phyloP scores from a whole-genome alignment of 129 eudicot species.

The Smallanthus sonchifolius region DNA sequence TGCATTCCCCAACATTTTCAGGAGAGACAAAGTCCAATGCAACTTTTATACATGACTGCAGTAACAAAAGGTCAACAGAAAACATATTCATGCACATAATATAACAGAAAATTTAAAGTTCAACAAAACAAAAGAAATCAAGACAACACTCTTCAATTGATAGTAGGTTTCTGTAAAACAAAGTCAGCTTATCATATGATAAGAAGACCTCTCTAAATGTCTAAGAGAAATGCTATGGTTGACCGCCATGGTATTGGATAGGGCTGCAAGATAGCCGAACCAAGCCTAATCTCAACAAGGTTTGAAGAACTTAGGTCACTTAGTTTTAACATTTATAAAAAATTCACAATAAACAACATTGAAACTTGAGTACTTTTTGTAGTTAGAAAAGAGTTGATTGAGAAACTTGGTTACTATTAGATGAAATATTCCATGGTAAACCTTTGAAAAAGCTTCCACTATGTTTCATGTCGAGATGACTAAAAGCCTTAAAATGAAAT shows the following conservation, averaged over 20 bases:
- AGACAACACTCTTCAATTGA: neutral
- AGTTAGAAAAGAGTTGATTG: no score
- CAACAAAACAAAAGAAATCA: neutral
- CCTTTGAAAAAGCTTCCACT: no score
- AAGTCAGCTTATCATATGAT: neutral
- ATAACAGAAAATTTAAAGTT: neutral
- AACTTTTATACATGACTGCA: conserved; percentile 60
- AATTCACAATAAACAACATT: no score
- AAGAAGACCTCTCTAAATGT: neutral
- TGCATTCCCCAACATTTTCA: conserved; percentile 60
- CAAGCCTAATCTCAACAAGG: neutral
- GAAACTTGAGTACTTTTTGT: no score
- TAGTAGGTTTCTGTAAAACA: neutral
- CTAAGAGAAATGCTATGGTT: neutral
- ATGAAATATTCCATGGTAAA: no score
- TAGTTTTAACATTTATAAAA: no score
- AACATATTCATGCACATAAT: neutral
- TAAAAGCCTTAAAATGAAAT: neutral
- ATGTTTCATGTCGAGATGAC: neutral
- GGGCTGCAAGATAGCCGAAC: neutral
- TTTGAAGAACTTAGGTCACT: neutral
- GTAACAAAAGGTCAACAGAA: conserved; percentile 10
- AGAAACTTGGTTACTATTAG: no score
- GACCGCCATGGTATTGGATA: neutral
- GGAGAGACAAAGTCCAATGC: conserved; percentile 62